Evolutionary conservation across 2,329 filamentous ascomycete genomes (phyloP), one percentile per base, ranked within the genome.

Genomic region (Ascochyta viciae-villosae): DNA sequence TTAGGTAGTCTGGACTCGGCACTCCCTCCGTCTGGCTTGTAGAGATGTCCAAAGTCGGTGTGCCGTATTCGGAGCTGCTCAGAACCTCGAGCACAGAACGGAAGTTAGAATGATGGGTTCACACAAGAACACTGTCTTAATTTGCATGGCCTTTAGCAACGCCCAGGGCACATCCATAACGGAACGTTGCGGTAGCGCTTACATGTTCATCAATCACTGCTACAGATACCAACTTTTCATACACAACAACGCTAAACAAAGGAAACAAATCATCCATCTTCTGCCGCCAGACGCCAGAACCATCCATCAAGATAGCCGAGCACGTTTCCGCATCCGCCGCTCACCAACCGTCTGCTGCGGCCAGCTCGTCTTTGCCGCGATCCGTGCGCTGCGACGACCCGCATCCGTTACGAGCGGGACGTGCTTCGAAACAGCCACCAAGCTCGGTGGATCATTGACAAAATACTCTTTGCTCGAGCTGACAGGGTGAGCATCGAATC

Each of bases 401-500:
- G 10, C 29, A 26, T 43, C 10, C 6, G 23, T 5, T 12, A 24
- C 34, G 13, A 22, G 29, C 13, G 27, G 10, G 8, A 44, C 41
- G 24, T 13, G 10, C 15, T 24, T 37, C 22, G 37, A 27, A 4
- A 10, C 33, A 13, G 53, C 44, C 22, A 66, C 50, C n/a, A 19
- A 27, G 10, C 37, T 52, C 2, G 66, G 63, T 22, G 61, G 58
- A 44, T 66, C 63, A n/a, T 63, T 34, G 3, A 34, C 4, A 23
- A 45, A 33, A 29, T 61, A 67, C 38, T 59, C 50, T 16, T 43
- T 66, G 19, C 57, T 60, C n/a, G 29, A 38, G 23, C 38, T 57
- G 2, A 68, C 66, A 0, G 64, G 64, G 24, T 67, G 61, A n/a
- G 16, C 26, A 3, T 51, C 37, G 31, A 67, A 68, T 1, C 39